Evolutionary conservation across 331 rosid genomes (phyloP).

Genomic region (Spiraea crenata): DNA sequence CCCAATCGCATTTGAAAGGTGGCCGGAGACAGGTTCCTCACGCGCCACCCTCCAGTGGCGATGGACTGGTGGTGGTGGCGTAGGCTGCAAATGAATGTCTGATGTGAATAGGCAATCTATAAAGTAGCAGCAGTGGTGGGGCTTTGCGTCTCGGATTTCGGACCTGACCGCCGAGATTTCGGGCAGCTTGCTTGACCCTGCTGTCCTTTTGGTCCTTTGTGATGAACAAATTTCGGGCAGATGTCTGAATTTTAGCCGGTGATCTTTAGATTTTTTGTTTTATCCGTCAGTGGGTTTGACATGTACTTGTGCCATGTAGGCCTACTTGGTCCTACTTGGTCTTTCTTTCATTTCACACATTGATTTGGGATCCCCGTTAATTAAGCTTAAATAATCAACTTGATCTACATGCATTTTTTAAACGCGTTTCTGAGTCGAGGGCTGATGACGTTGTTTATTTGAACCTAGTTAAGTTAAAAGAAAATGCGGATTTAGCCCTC

Average conservation of each 20-base stretch:
- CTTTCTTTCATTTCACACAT: slow-evolving; percentile 10
- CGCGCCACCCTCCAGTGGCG: slow-evolving; percentile 57
- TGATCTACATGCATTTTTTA: no score
- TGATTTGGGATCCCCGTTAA: no score
- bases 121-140: neutral
- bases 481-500: no score
- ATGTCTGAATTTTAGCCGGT: slow-evolving; percentile 13
- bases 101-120: slow-evolving; percentile 2
- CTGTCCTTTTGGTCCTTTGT: neutral
- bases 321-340: neutral
- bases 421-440: no score
- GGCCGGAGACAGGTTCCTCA: slow-evolving; percentile 19
- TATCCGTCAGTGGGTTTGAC: neutral
- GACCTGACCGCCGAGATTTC: slow-evolving; percentile 51
- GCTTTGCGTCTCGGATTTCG: slow-evolving; percentile 35
- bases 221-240: slow-evolving; percentile 26
- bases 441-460: no score
- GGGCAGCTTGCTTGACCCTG: slow-evolving; percentile 64
- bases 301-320: neutral
- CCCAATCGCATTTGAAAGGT: slow-evolving; percentile 23
- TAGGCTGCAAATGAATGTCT: neutral
- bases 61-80: neutral
- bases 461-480: no score
- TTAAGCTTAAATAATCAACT: no score
- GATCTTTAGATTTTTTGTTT: neutral